Evolutionary conservation across 768 basidiomycete species (phyloP).

Genomic region (Phaffia tasmanica): DNA sequence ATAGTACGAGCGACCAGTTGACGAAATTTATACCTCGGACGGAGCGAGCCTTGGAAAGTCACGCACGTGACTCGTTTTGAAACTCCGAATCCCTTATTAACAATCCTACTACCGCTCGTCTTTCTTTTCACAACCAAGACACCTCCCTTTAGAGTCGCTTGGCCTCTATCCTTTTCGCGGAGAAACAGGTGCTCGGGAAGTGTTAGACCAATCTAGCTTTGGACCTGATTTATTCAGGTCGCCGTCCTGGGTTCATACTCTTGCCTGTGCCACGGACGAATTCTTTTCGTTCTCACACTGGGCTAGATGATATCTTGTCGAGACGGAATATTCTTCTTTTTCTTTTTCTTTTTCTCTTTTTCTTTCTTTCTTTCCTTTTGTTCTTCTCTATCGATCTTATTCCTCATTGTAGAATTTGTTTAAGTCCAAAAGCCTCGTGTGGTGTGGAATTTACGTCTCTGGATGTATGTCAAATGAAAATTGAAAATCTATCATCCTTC

Average conservation of each 20-base stretch:
- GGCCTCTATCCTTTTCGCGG: slow-evolving; percentile 26
- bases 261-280: slow-evolving; percentile 7
- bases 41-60: too few relatives aligned
- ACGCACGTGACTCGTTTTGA: too few relatives aligned
- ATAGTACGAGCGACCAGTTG: too few relatives aligned
- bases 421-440: too few relatives aligned
- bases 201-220: slow-evolving; percentile 10
- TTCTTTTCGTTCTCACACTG: neutral
- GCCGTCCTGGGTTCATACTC: slow-evolving; percentile 24
- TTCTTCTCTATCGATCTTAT: too few relatives aligned
- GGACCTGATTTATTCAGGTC: slow-evolving; percentile 1
- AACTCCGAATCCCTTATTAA: neutral
- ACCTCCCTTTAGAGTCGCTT: slow-evolving; percentile 22
- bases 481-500: too few relatives aligned
- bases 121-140: too few relatives aligned
- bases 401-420: too few relatives aligned
- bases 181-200: slow-evolving; percentile 24
- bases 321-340: slow-evolving; percentile 15
- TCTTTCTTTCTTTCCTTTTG: neutral
- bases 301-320: slow-evolving; percentile 24
- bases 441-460: too few relatives aligned
- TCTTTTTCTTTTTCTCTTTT: neutral
- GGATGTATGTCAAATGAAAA: too few relatives aligned
- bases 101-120: neutral
- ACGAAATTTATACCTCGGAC: too few relatives aligned